Base-by-base conservation (phyloP, 176 grass and related monocot genomes). In the Bonia amplexicaulis region DNA sequence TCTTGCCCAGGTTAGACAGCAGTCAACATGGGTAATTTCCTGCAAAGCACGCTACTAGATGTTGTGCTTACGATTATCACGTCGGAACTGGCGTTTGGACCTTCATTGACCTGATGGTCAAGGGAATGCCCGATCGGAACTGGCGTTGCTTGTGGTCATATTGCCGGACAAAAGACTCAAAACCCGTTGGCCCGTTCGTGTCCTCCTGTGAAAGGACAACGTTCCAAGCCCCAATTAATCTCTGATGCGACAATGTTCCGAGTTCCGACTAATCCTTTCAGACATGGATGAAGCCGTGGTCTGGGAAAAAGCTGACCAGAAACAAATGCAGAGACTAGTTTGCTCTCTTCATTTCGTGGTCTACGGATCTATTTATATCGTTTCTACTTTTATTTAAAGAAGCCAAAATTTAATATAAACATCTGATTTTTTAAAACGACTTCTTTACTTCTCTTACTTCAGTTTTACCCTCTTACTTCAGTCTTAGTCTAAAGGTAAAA, bases 401-500 rank as follows among this genome's bases (percentile, higher is more conserved):
- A 37, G 2, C 5, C 4, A 37, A 0, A 0, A 5, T 37, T 5
- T 5, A 5, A 37, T 37, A 37, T 37, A 37, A 37, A 37, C 0
- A 37, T 0, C 35, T 5, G 35, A 37, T 5, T 37, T 35, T 37
- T 37, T 5, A 5, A 37, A 37, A 0, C 4, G 35, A 0, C 0
- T 37, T 37, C 4, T 37, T 0, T 0, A 37, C 5, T 5, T 0
- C 4, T 37, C 35, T 37, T 0, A 5, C 35, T 37, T 37, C 4
- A 5, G 35, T 37, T 0, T 37, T 3, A 0, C 35, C n/a, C 4
- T 37, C 35, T 37, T 0, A 5, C 35, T 37, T 37, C 4, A 5
- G 35, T 37, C 0, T 37, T 3, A 0, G 4, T 37, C 35, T 37
- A 5, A 35, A 0, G 3, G 2, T 35, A 35, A 35, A 5, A 0